Conservation (phyloP, 352 stramenopile species). For the Halophytophthora polymorphica region DNA sequence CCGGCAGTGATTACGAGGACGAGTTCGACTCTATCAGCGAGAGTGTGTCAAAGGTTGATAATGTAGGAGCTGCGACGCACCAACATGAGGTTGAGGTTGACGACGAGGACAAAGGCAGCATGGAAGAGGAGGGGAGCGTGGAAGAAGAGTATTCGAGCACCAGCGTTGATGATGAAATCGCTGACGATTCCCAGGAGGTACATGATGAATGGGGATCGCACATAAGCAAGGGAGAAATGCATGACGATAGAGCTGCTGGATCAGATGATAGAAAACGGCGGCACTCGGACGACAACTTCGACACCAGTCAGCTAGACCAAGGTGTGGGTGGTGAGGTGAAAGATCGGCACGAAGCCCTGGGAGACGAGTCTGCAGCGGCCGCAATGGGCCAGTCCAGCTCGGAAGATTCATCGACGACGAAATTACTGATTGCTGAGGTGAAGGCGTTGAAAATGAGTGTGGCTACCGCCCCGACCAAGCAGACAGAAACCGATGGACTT, state of each 20-base stretch:
- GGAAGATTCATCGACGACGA: slow-evolving; percentile 54
- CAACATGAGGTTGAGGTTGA: background rate
- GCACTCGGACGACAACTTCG: slow-evolving; percentile 26
- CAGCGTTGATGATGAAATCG: slow-evolving; percentile 7
- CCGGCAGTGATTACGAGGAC: slow-evolving; percentile 30
- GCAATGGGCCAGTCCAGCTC: slow-evolving; percentile 25
- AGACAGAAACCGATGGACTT: background rate
- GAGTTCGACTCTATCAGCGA: slow-evolving; percentile 39
- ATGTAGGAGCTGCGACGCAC: slow-evolving; percentile 1
- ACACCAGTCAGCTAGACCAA: slow-evolving; percentile 8
- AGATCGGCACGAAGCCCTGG: background rate
- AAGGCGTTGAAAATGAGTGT: slow-evolving; percentile 6
- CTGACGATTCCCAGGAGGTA: slow-evolving; percentile 5
- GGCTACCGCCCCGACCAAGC: background rate
- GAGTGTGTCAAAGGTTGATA: background rate
- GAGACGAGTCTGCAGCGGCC: slow-evolving; percentile 7
- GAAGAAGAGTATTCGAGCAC: slow-evolving; percentile 1
- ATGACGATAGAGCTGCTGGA: slow-evolving; percentile 6
- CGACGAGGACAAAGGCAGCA: slow-evolving; percentile 1
- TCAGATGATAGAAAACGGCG: slow-evolving; percentile 6
- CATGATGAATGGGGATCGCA: background rate
- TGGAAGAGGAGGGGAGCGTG: too few relatives aligned
- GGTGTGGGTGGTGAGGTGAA: slow-evolving; percentile 1
- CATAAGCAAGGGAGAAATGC: background rate
- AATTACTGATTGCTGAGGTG: slow-evolving; percentile 37